Evolutionary conservation across 441 rosid genomes (phyloP).

Genomic region (Theobroma grandiflorum): DNA sequence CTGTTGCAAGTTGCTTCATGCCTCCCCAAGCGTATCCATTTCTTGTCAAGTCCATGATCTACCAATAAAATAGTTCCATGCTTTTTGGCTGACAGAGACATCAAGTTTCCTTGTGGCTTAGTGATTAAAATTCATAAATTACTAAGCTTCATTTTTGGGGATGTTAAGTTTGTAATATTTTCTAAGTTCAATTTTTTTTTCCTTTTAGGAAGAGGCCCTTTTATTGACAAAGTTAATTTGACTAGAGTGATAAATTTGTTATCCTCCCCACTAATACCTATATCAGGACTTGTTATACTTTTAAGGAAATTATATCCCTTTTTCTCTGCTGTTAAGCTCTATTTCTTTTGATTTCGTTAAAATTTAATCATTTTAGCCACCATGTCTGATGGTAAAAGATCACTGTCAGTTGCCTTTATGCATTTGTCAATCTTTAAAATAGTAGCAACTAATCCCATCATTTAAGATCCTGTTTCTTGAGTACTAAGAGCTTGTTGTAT

Average conservation of each 20-base stretch:
- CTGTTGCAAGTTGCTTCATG: conserved; percentile 8
- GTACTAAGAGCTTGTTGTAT: neutral
- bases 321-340: neutral
- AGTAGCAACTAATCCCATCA: neutral
- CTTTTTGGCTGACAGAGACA: neutral
- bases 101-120: neutral
- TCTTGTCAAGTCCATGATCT: conserved; percentile 17
- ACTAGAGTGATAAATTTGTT: neutral
- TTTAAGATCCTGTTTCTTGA: neutral
- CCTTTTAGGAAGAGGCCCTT: neutral
- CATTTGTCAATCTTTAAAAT: conserved; percentile 6
- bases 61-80: conserved; percentile 1
- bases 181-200: neutral
- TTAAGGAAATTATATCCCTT: neutral
- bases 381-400: neutral
- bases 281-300: conserved; percentile 5
- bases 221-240: neutral
- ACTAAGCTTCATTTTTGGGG: neutral
- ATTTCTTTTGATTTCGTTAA: neutral
- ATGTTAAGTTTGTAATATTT: neutral
- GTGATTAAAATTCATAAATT: neutral
- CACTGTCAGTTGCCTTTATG: neutral
- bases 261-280: neutral
- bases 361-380: neutral
- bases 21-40: neutral